Conservation (phyloP, 768 basidiomycete species). For the Rhodotorula kratochvilovae region DNA sequence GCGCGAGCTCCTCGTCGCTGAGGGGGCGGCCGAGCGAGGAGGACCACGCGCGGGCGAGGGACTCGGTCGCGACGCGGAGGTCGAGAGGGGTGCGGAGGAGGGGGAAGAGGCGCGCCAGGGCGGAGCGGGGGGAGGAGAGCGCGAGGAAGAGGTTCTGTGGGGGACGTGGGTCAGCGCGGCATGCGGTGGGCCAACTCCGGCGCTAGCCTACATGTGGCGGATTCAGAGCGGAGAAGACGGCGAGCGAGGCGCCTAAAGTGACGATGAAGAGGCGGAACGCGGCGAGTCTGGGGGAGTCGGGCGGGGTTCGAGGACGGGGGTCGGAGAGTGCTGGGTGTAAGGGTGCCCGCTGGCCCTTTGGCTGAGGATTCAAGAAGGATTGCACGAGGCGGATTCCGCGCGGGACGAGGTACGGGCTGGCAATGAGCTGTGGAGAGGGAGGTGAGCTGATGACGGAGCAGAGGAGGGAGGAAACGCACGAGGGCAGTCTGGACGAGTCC, state of each 20-base stretch:
- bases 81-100: conserved; percentile 32
- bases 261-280: conserved; percentile 24
- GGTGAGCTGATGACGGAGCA: not conserved
- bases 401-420: conserved; percentile 15
- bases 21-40: not conserved
- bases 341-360: not conserved
- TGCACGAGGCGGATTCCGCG: not conserved
- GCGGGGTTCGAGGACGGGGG: not conserved
- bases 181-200: accelerated
- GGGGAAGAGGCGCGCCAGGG: conserved; percentile 18
- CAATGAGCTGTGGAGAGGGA: conserved; percentile 6
- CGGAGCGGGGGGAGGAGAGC: conserved; percentile 24
- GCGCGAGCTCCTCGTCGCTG: conserved; percentile 1
- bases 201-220: conserved; percentile 22
- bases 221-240: conserved; percentile 5
- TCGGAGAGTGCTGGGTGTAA: not conserved
- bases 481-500: conserved; percentile 6
- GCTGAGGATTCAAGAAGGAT: conserved; percentile 13
- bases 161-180: not conserved
- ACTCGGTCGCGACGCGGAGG: conserved; percentile 30
- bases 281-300: not conserved
- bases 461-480: not conserved
- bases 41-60: conserved; percentile 12
- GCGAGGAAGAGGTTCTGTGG: conserved; percentile 30
- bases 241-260: conserved; percentile 13